A percentile compares a stretch with the other conserved stretches of the same genome.
These are phyloP conservation scores for Dactylellina parvicollis DNA, from an alignment of 2,329 filamentous ascomycete species.

Conservation along the genomic window DNA sequence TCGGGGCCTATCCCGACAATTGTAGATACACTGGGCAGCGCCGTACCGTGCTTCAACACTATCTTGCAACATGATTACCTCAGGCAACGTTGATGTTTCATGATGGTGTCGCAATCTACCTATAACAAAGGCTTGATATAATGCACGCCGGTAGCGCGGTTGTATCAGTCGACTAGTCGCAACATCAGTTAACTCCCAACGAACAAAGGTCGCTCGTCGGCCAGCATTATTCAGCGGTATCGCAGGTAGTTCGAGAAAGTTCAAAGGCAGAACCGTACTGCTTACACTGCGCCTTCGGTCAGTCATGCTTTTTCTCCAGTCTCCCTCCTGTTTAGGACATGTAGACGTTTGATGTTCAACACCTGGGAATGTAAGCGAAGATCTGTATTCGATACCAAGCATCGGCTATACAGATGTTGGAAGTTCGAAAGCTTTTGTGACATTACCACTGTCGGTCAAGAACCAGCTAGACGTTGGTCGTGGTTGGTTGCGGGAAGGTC, in stretches of 20 bases:
- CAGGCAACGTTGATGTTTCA: too few relatives aligned
- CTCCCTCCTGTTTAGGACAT: conserved; percentile 31
- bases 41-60: too few relatives aligned
- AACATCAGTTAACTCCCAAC: background rate
- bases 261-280: too few relatives aligned
- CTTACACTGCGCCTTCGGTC: background rate
- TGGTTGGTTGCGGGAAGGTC: conserved; percentile 32
- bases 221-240: background rate
- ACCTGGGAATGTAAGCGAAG: conserved; percentile 11
- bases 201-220: too few relatives aligned
- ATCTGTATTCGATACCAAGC: conserved; percentile 27
- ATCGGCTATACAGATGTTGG: conserved; percentile 19
- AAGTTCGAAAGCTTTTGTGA: background rate
- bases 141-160: too few relatives aligned
- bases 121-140: too few relatives aligned
- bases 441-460: conserved; percentile 4
- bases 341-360: conserved; percentile 34
- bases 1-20: conserved; percentile 10
- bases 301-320: conserved; percentile 19
- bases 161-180: too few relatives aligned
- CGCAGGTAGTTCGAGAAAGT: too few relatives aligned
- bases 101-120: too few relatives aligned
- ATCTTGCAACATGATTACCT: too few relatives aligned
- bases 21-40: background rate
- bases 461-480: conserved; percentile 1